Evolutionary conservation across 495 filamentous ascomycete genomes (phyloP), one percentile per base, ranked within the genome.

Genomic region (Lasiosphaeria miniovina): DNA sequence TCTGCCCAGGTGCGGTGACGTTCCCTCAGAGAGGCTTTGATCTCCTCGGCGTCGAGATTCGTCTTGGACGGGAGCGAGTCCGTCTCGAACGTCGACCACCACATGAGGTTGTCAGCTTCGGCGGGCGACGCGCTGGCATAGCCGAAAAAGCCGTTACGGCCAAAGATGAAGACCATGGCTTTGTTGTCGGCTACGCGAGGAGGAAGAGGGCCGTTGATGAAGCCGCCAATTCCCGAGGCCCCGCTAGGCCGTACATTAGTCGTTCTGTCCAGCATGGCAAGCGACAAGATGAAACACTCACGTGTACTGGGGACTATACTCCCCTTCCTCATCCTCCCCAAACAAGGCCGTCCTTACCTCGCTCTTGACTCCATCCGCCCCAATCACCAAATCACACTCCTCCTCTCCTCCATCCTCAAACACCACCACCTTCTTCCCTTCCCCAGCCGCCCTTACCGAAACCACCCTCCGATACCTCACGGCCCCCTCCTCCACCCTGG

Each of bases 331-430:
- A 24, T 24, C 66, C 14, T 74, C 72, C 5, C 73, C 75, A 12
- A 77, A 71, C 36, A 87, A 59, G 0, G 71, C 71, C 51, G 62
- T 74, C 54, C 80, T 75, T 1, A 78, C 75, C 0, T 70, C 70
- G 50, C 82, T 84, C 67, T 76, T 78, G 4, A 86, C 71, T 1
- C 86, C 86, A 69, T 87, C 85, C 0, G 83, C 82, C n/a, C 82
- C 85, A 62, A 88, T 75, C 3, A 86, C 73, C 58, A 89, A 56
- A 70, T 82, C 82, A 0, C 74, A 80, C 14, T 75, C 68, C 4
- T 76, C 74, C 4, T 67, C 64, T 7, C 54, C 55, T 7, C 70
- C 72, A 54, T 75, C 72, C 31, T 65, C 58, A 41, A 75, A 70
- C 11, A 65, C 54, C 46, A 78, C 70, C 2, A 55, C 38, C 35